Evolutionary conservation across 192 early-diverging fungal species (phyloP), one percentile per base, ranked within the genome.

Genomic region (Podila epicladia): DNA sequence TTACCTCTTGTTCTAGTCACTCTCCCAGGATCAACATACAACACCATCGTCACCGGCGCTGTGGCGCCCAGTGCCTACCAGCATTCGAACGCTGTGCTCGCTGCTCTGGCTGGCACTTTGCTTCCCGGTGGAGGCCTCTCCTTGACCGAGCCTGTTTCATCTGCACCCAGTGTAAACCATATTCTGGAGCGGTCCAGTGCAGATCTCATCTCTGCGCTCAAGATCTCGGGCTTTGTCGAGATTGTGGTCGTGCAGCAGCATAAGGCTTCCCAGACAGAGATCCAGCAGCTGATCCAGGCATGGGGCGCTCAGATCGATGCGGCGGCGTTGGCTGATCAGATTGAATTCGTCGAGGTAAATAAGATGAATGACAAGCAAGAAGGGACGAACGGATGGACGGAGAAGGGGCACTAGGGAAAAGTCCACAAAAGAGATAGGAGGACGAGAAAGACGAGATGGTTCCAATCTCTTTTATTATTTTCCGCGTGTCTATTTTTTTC

Each of bases 201-300:
- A 11, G 89, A 89, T 50, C 83, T 98, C 9, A 72, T 89, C 4
- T 91, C 93, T 7, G 90, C 88, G 63, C 82, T 97, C 50, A 92
- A 91, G 74, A 89, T 97, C 72, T 90, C 94, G 58, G 97, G 97
- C 12, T 97, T 97, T 77, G 88, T 97, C 28, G 92, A 95, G 67
- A 71, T 89, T 11, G 69, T 82, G 29, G 67, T 91, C 28, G 79
- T 69, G 9, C 37, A 60, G 9, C 53, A 73, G 17, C 65, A 72
- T 12, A 61, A 83, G 35, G 86, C 93, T 0, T 66, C 87, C 0
- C 86, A 87, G 9, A 71, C 82, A 31, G 78, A 74, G 63, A 80
- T 93, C 9, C 59, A 61, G 15, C 71, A 59, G 57, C 83, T 88
- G 31, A 86, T 92, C 45, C 58, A 83, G 11, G 87, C 84, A 51